Conservation (phyloP, 2,329 filamentous ascomycete species). For the Fusarium fujikuroi region DNA sequence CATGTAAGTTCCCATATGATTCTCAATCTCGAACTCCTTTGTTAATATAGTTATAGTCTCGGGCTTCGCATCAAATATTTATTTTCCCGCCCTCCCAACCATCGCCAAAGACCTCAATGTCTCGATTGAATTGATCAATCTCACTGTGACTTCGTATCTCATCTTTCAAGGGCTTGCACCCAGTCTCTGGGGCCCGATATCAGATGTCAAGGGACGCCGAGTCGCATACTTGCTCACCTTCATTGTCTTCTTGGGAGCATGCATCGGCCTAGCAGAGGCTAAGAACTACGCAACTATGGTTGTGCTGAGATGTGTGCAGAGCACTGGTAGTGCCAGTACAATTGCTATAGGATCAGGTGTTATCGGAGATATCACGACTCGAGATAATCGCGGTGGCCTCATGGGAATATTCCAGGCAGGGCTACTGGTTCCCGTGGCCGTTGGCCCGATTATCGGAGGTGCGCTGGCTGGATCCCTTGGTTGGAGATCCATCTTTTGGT, state of each 20-base stretch:
- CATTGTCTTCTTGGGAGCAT: conserved; percentile 63
- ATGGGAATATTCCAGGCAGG: conserved; percentile 45
- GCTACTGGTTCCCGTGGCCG: conserved; percentile 53
- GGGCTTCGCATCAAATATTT: conserved; percentile 57
- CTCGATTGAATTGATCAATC: conserved; percentile 52
- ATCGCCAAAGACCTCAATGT: conserved; percentile 57
- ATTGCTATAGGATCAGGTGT: conserved; percentile 45
- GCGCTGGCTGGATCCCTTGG: conserved; percentile 47
- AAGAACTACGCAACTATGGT: conserved; percentile 56
- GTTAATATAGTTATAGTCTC: conserved; percentile 44
- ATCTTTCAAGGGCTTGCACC: conserved; percentile 67
- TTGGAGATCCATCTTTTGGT: conserved; percentile 37
- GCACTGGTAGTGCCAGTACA: conserved; percentile 58
- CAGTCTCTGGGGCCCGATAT: conserved; percentile 60
- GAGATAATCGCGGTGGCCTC: conserved; percentile 44
- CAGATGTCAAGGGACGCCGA: conserved; percentile 58
- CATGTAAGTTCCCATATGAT: conserved; percentile 50
- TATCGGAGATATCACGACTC: conserved; percentile 47
- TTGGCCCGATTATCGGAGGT: conserved; percentile 57
- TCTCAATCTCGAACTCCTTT: not conserved
- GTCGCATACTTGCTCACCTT: conserved; percentile 58
- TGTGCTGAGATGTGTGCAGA: conserved; percentile 59
- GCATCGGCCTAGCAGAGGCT: conserved; percentile 57
- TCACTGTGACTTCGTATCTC: conserved; percentile 59
- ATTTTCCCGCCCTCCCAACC: conserved; percentile 59